These are phyloP conservation scores for Elymus sibiricus DNA, from an alignment of 176 grass and related monocot genomes.

Conservation along the genomic window DNA sequence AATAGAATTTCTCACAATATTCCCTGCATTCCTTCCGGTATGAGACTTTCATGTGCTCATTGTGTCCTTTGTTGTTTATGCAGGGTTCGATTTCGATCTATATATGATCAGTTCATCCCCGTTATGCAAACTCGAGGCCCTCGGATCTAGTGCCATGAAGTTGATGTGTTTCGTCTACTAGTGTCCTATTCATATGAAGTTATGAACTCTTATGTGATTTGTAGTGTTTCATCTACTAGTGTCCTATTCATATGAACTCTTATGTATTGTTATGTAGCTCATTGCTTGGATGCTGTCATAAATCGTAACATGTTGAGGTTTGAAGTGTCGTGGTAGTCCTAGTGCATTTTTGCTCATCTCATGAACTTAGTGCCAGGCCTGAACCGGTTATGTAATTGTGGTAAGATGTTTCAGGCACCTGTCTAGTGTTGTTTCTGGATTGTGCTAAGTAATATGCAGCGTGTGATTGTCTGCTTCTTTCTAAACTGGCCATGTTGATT, in stretches of 20 bases:
- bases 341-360: neutral
- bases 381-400: neutral
- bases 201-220: neutral
- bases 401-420: neutral
- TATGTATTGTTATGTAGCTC: neutral
- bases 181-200: neutral
- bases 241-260: neutral
- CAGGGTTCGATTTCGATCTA: neutral
- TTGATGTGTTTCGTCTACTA: neutral
- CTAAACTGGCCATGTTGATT: too few relatives aligned
- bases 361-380: neutral
- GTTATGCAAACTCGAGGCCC: neutral
- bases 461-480: too few relatives aligned
- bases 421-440: neutral
- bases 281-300: neutral
- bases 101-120: neutral
- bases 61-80: neutral
- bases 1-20: neutral
- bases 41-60: neutral
- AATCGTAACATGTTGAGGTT: too few relatives aligned
- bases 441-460: neutral
- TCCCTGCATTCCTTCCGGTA: neutral
- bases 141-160: neutral
- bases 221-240: neutral
- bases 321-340: neutral